Conservation (phyloP, 768 basidiomycete species). For the Hygrocybe coccinea region DNA sequence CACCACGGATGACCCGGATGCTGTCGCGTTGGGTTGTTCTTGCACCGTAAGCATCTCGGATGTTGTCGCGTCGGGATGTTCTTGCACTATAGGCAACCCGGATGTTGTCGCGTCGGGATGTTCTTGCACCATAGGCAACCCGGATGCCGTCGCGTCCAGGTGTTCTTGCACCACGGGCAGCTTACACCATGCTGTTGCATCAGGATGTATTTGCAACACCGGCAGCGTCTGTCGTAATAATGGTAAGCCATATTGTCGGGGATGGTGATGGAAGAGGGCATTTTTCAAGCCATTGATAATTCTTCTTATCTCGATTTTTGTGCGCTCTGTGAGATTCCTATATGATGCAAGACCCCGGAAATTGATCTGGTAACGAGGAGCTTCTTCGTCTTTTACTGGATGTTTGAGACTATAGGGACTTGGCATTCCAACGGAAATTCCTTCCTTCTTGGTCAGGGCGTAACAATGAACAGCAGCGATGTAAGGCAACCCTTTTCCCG, state of each 20-base stretch:
- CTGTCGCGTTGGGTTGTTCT: too few relatives aligned
- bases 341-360: constrained; percentile 11
- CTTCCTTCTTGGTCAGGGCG: constrained; percentile 4
- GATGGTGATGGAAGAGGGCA: constrained; percentile 1
- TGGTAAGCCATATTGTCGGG: background rate
- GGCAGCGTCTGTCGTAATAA: constrained; percentile 7
- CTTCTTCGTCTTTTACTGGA: constrained; percentile 5
- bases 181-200: background rate
- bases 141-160: too few relatives aligned
- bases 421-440: background rate
- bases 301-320: background rate
- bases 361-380: constrained; percentile 17
- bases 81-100: too few relatives aligned
- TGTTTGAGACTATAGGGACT: background rate
- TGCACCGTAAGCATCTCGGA: too few relatives aligned
- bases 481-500: constrained; percentile 11
- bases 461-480: constrained; percentile 19
- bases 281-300: constrained; percentile 3
- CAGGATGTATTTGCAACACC: background rate
- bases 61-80: too few relatives aligned
- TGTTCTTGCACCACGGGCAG: too few relatives aligned
- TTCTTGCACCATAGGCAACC: too few relatives aligned
- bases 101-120: too few relatives aligned
- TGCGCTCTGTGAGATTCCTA: constrained; percentile 1
- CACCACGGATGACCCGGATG: too few relatives aligned